Percentiles rank a stretch among this genome's conserved stretches.
Evolutionary conservation across 495 filamentous ascomycete genomes (phyloP).

Genomic region (Talaromyces thailandensis): DNA sequence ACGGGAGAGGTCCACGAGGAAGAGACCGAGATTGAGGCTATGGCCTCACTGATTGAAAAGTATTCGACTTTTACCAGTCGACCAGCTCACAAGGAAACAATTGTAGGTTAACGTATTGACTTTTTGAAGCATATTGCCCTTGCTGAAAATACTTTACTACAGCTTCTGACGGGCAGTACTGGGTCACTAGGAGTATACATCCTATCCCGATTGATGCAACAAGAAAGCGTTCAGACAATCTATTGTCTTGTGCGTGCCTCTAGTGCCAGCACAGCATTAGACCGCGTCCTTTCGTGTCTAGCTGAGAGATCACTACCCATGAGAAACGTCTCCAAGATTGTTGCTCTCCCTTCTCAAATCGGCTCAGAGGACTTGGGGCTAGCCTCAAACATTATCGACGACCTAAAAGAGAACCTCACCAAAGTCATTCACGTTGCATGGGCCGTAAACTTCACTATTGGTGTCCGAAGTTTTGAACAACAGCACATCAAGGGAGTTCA

Average conservation of each 20-base stretch:
- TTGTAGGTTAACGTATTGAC: not conserved
- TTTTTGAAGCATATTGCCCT: too few relatives aligned
- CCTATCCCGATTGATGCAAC: not conserved
- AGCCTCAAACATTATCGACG: not conserved
- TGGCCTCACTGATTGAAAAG: not conserved
- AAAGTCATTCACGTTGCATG: conserved; percentile 48
- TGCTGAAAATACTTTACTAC: not conserved
- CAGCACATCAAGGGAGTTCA: conserved; percentile 41
- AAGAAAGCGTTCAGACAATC: not conserved
- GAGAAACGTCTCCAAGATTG: not conserved
- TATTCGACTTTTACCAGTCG: not conserved
- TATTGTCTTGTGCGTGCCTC: not conserved
- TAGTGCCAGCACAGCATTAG: not conserved
- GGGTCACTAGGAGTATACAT: not conserved
- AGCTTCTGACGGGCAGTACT: not conserved
- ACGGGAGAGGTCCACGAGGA: not conserved
- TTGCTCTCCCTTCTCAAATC: not conserved
- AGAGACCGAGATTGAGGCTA: not conserved
- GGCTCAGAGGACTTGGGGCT: not conserved
- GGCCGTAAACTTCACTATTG: conserved; percentile 50
- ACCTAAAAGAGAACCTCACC: not conserved
- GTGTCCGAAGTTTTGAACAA: conserved; percentile 20
- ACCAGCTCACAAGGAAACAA: not conserved
- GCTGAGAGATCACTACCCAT: not conserved
- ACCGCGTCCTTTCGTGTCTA: not conserved